Evolutionary conservation across 768 basidiomycete genomes (phyloP).

Genomic region (Trametes villosa): DNA sequence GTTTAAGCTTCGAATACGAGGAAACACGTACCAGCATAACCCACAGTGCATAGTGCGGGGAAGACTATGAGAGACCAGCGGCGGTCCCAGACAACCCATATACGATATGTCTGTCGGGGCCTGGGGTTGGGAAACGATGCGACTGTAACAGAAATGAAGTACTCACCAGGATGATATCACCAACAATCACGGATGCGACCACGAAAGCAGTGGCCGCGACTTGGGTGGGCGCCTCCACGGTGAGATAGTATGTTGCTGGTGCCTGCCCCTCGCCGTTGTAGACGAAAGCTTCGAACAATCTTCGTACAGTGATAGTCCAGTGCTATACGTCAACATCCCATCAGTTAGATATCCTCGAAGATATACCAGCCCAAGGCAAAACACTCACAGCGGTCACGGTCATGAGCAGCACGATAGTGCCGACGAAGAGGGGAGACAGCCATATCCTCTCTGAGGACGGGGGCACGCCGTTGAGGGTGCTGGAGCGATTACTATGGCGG

Average conservation of each 20-base stretch:
- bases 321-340: not conserved
- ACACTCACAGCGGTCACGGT: not conserved
- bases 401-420: not conserved
- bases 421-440: slow-evolving; percentile 1
- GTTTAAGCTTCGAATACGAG: not conserved
- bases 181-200: slow-evolving; percentile 8
- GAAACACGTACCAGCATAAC: slow-evolving; percentile 4
- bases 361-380: too few species aligned
- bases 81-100: slow-evolving; percentile 17
- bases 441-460: not conserved
- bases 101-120: slow-evolving; percentile 11
- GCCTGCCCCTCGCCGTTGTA: not conserved
- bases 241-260: not conserved
- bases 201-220: slow-evolving; percentile 9
- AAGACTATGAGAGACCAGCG: slow-evolving; percentile 9
- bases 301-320: slow-evolving; percentile 15
- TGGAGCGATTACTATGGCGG: slow-evolving; percentile 1
- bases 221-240: slow-evolving; percentile 7
- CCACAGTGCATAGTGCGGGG: slow-evolving; percentile 9
- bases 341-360: too few species aligned
- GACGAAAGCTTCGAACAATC: slow-evolving; percentile 12
- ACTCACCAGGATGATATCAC: slow-evolving; percentile 16
- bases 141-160: not conserved
- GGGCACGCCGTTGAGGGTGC: not conserved
- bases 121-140: not conserved